Base-by-base conservation (phyloP, 192 early-diverging fungal genomes). In the Coemansia furcata region DNA sequence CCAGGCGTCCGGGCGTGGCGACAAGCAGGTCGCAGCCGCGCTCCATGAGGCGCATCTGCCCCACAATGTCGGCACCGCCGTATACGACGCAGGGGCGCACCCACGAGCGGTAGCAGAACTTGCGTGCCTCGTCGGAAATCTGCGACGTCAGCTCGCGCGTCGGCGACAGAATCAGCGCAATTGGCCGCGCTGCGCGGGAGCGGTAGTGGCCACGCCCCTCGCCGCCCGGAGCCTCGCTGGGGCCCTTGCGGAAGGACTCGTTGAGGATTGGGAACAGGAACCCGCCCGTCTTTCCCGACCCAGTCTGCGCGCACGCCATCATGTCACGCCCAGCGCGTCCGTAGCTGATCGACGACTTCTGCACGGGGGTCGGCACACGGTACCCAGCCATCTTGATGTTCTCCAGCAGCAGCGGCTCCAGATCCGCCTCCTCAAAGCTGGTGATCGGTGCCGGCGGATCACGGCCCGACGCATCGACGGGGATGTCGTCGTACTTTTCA, bases 251-350 rank as follows among this genome's bases (percentile, higher is more conserved):
- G 87, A 95, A 99, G 59, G 90, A 88, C 74, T 97, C 92, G 46
- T 90, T 90, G 38, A 99, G 87, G 58, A 99, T 97, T 44, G 97
- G 97, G 85, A 99, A 91, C 67, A 99, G 86, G 86, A 99, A 99
- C 47, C 96, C 97, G 65, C 92, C 97, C 46, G 97, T 99, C 84
- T 98, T 94, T 54, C 93, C 91, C 26, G 89, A 92, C 82, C 97
- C 96, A 23, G 96, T 98, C 82, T 98, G 96, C 35, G 96, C 96
- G 77, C 96, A 99, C 32, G 95, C 97, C 97, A 99, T 99, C 82
- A 99, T 83, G 82, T 99, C 97, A 71, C 97, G 90, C 57, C 90
- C 88, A 37, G 77, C 73, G 39, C 85, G 81, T 37, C 95, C 91
- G 80, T 92, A 92, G 69, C 89, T 90, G 71, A 92, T 91, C 29